Base-by-base conservation (phyloP, 148 eudicot species). In the Vaccinium corymbosum region DNA sequence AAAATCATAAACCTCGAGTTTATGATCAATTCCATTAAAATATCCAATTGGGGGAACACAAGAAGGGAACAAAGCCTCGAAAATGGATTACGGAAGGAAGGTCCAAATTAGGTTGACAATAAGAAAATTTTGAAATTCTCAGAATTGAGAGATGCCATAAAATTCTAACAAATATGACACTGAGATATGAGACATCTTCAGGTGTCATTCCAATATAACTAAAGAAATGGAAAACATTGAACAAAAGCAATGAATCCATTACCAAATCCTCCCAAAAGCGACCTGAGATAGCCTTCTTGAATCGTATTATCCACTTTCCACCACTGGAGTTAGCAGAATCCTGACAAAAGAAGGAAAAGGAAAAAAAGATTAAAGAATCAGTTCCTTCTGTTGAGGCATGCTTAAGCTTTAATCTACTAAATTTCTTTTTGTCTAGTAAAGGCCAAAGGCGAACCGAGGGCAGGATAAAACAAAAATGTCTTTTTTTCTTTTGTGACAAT, bases 201-300 rank as follows among this genome's bases (percentile, higher is more conserved):
- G 25, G 15, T 22, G n/a, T 75, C 10, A 7, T 25, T 22, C 62
- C 52, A 10, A n/a, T 15, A 73, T 62, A 79, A 2, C 49, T 12
- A 6, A 48, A 38, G 11, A 12, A 49, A 59, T 20, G 7, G 19
- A n/a, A 46, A 84, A 16, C 6, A 4, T 5, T 13, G n/a, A 50
- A 7, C 3, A 66, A 50, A 84, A 49, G 20, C 2, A 49, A 1
- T 15, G 55, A 79, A 38, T 49, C 82, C 32, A 79, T 61, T 80
- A 96, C 99, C 94, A 96, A 87, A 87, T 96, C 99, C 89, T 96
- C 99, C 99, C 99, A 96, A 78, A 92, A 96, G 78, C 98, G 94
- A 82, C 99, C 94, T 78, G 99, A 93, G 46, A 96, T 94, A 75
- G 91, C 91, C 87, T 94, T 94, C 76, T 96, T 94, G 83, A 96